Evolutionary conservation across 1,139 yeast genomes (phyloP).

Genomic region (Geotrichum reessii): DNA sequence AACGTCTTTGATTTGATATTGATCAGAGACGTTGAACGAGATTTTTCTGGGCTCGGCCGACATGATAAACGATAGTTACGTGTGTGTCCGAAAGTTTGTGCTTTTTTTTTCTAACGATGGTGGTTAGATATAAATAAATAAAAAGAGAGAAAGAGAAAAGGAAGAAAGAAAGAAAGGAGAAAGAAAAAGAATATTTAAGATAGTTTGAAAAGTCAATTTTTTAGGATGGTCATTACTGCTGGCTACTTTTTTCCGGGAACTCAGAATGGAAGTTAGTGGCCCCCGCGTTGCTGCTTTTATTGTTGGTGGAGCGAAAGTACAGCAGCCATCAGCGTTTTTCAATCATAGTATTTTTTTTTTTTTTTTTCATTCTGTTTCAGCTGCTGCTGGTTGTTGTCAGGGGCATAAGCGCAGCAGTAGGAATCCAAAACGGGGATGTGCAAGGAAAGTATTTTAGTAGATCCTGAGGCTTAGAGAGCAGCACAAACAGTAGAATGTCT

Average conservation of each 20-base stretch:
- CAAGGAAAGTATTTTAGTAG: not conserved
- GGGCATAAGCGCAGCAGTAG: not conserved
- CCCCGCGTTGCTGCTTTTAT: not conserved
- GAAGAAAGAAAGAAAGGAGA: not conserved
- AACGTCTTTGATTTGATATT: constrained; percentile 75
- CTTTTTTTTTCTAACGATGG: not conserved
- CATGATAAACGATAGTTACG: not conserved
- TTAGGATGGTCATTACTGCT: not conserved
- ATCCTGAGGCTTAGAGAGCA: not conserved
- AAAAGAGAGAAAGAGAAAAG: not conserved
- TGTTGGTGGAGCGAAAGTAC: not conserved
- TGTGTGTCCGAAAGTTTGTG: not conserved
- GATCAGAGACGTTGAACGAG: constrained; percentile 81
- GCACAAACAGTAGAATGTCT: not conserved
- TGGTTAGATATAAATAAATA: not conserved
- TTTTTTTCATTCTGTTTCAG: not conserved
- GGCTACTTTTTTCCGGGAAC: not conserved
- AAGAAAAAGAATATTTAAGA: not conserved
- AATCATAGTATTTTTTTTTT: not conserved
- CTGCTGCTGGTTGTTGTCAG: not conserved
- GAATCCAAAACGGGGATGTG: not conserved
- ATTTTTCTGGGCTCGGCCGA: constrained; percentile 42
- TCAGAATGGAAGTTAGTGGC: not conserved
- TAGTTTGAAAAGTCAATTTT: not conserved
- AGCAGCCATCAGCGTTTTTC: not conserved